phyloP scores from a whole-genome alignment of 139 green algal genomes.

The Coelastrella sp. region DNA sequence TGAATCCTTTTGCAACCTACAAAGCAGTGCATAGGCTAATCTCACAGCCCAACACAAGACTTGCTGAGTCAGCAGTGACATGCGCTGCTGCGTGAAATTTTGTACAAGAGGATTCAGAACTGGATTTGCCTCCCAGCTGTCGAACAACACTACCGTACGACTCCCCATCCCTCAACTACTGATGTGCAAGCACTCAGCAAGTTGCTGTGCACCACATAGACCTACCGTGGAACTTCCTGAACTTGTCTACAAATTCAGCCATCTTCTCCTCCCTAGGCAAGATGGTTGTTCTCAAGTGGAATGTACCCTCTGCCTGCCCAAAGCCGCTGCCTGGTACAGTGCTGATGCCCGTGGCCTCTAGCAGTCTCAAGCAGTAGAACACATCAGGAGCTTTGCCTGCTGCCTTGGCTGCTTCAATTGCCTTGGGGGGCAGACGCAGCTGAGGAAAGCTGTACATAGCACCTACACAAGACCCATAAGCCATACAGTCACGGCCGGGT shows the following conservation, averaged over 20 bases:
- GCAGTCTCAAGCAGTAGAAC: slow-evolving; percentile 92
- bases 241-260: slow-evolving; percentile 74
- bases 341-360: slow-evolving; percentile 80
- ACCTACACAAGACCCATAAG: background rate
- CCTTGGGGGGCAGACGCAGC: slow-evolving; percentile 68
- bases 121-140: no score
- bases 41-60: no score
- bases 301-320: slow-evolving; percentile 87
- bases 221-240: slow-evolving; percentile 84
- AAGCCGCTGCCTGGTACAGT: slow-evolving; percentile 90
- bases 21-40: no score
- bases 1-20: no score
- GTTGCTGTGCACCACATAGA: background rate
- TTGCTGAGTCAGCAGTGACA: no score
- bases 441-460: slow-evolving; percentile 27
- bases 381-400: slow-evolving; percentile 86
- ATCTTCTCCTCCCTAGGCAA: slow-evolving; percentile 92
- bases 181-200: no score
- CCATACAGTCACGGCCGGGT: background rate
- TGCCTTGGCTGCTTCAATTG: slow-evolving; percentile 76
- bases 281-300: slow-evolving; percentile 96
- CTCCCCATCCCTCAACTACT: no score
- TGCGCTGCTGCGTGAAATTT: no score
- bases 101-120: no score
- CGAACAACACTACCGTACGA: no score